These are phyloP conservation scores for Citrullus mucosospermus DNA, from an alignment of 306 rosid genomes.

Conservation along the genomic window DNA sequence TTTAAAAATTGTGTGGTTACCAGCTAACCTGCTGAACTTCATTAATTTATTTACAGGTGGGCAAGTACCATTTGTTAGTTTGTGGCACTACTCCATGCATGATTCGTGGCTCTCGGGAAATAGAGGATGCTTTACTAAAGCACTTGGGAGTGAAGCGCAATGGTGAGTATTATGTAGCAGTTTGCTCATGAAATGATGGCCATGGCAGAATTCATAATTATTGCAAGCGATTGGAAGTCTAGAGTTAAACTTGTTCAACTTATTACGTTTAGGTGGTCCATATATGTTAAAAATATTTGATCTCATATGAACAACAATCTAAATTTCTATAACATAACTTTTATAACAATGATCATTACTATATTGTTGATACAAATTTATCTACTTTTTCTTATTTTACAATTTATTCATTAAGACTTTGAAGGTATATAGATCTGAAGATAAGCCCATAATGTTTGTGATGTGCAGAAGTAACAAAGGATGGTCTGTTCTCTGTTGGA, in stretches of 20 bases:
- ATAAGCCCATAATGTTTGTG: constrained; percentile 16
- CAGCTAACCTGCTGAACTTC: constrained; percentile 14
- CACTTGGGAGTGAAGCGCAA: constrained; percentile 94
- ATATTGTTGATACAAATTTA: not conserved
- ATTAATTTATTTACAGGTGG: constrained; percentile 53
- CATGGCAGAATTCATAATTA: not conserved
- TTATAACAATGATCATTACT: not conserved
- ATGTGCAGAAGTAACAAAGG: constrained; percentile 88
- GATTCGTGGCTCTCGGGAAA: constrained; percentile 95
- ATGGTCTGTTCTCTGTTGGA: constrained; percentile 96
- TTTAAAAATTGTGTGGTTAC: not conserved
- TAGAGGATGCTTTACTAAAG: constrained; percentile 74
- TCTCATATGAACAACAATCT: not conserved
- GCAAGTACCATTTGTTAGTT: constrained; percentile 84
- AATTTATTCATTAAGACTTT: not conserved
- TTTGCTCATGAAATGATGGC: not conserved
- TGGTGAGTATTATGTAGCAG: constrained; percentile 32
- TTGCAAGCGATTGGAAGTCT: not conserved
- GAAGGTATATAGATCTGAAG: not conserved
- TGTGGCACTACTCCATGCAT: constrained; percentile 99
- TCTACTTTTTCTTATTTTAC: not conserved
- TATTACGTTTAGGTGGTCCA: not conserved
- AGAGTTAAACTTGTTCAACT: not conserved
- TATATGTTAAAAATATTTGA: not conserved
- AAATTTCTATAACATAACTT: not conserved